These are phyloP conservation scores for Ophiostoma quercus DNA, from an alignment of 2,329 filamentous ascomycete species.

Conservation along the genomic window DNA sequence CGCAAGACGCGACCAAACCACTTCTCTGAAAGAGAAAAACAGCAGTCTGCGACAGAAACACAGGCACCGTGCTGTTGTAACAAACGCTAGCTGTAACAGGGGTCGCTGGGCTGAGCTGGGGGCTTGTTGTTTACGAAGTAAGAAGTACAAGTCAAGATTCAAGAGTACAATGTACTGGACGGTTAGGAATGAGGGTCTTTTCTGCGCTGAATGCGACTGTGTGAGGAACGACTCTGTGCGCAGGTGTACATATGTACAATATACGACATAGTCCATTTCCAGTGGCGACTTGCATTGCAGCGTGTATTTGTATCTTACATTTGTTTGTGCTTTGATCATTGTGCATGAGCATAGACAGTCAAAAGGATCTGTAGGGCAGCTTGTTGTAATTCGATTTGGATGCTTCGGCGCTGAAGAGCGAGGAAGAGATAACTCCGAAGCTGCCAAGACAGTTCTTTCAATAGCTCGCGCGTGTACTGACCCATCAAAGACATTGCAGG, in stretches of 20 bases:
- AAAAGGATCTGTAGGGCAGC: background rate
- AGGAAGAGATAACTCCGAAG: background rate
- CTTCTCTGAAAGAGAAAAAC: background rate
- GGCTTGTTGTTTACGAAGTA: background rate
- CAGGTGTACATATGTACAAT: background rate
- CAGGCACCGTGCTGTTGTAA: constrained; percentile 1
- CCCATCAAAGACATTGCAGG: background rate
- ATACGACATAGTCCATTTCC: background rate
- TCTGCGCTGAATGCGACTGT: background rate
- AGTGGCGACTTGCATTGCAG: background rate
- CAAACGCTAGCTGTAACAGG: constrained; percentile 4
- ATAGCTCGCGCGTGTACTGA: background rate
- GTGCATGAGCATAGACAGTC: background rate
- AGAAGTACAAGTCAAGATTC: too few relatives aligned
- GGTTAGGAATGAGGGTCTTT: background rate
- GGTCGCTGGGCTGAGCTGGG: background rate
- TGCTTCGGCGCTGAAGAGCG: background rate
- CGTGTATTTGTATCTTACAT: background rate
- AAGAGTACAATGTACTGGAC: too few relatives aligned
- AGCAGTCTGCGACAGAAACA: background rate
- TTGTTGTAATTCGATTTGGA: background rate
- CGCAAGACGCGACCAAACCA: background rate
- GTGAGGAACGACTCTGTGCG: constrained; percentile 14
- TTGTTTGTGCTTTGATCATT: background rate
- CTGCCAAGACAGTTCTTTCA: background rate